Conservation (phyloP, 1,284 basidiomycete genomes). For the Mycena sp. region DNA sequence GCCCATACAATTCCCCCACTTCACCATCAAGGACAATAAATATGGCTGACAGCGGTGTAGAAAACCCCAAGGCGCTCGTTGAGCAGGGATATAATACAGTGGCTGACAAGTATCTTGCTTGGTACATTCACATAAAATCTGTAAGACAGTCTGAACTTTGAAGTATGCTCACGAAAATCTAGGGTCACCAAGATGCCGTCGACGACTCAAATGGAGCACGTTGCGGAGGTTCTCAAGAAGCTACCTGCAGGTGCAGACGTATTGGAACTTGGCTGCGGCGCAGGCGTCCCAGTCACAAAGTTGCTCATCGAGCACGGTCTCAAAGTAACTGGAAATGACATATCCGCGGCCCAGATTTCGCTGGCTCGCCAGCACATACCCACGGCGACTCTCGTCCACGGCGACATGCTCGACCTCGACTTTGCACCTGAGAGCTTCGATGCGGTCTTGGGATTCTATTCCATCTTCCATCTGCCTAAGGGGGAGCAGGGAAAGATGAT, state of each 20-base stretch:
- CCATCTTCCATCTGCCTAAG: constrained; percentile 38
- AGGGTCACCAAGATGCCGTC: no score
- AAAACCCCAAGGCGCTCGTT: constrained; percentile 15
- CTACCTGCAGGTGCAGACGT: constrained; percentile 32
- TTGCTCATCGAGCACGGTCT: constrained; percentile 29
- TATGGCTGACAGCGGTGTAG: neutral
- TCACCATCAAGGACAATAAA: no score
- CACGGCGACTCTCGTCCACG: constrained; percentile 26
- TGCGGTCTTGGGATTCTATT: constrained; percentile 38
- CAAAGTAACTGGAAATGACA: constrained; percentile 38
- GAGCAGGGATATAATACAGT: constrained; percentile 24
- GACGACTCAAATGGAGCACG: constrained; percentile 29
- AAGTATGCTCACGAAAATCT: no score
- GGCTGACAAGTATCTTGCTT: constrained; percentile 21
- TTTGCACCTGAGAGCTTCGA: constrained; percentile 25
- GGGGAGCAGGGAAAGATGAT: constrained; percentile 38
- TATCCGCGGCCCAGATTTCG: constrained; percentile 36
- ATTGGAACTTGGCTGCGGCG: constrained; percentile 39
- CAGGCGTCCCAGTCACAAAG: constrained; percentile 37
- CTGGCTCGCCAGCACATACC: constrained; percentile 35
- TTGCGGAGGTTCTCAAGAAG: constrained; percentile 31
- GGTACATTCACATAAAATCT: no score
- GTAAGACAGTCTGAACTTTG: no score
- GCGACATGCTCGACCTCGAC: no score
- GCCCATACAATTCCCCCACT: no score